Percentiles rank a stretch among this genome's conserved stretches.
phyloP scores from a whole-genome alignment of 495 filamentous ascomycete species.

The Parachaetomium inaequale region DNA sequence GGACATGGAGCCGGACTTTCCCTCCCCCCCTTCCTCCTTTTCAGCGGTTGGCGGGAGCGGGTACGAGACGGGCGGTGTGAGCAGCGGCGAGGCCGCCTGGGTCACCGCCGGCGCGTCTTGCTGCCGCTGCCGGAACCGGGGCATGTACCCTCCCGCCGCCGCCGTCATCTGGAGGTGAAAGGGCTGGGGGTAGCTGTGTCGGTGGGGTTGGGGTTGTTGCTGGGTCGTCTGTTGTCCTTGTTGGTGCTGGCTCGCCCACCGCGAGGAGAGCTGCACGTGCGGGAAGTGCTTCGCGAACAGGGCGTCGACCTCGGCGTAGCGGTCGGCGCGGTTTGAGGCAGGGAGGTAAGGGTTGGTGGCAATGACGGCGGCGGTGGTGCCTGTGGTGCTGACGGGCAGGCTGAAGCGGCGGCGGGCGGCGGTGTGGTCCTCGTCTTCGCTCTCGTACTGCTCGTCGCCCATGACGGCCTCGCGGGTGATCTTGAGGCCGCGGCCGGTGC shows the following conservation, averaged over 20 bases:
- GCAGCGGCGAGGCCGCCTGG: too few relatives aligned
- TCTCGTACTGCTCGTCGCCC: conserved; percentile 94
- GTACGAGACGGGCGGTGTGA: too few relatives aligned
- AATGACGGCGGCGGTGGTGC: too few relatives aligned
- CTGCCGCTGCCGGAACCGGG: conserved; percentile 13
- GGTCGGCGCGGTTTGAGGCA: conserved; percentile 39
- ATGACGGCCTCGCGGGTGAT: conserved; percentile 86
- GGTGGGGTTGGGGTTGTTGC: neutral
- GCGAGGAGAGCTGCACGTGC: conserved; percentile 17
- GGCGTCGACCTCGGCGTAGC: conserved; percentile 46
- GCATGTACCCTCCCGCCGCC: neutral
- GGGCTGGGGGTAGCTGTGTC: neutral
- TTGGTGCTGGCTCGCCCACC: conserved; percentile 2
- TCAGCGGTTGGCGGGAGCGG: too few relatives aligned
- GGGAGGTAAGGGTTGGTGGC: too few relatives aligned
- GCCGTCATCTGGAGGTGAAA: neutral
- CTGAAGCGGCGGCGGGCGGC: conserved; percentile 52
- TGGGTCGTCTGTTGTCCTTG: conserved; percentile 1
- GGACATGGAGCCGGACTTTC: too few relatives aligned
- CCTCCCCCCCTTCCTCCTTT: too few relatives aligned
- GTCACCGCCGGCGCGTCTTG: too few relatives aligned
- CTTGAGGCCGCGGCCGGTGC: conserved; percentile 78
- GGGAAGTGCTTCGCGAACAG: conserved; percentile 45
- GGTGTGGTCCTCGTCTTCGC: conserved; percentile 77
- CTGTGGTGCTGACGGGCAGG: conserved; percentile 51